phyloP scores from a whole-genome alignment of 768 basidiomycete species.

The Antrodiella citrinella region DNA sequence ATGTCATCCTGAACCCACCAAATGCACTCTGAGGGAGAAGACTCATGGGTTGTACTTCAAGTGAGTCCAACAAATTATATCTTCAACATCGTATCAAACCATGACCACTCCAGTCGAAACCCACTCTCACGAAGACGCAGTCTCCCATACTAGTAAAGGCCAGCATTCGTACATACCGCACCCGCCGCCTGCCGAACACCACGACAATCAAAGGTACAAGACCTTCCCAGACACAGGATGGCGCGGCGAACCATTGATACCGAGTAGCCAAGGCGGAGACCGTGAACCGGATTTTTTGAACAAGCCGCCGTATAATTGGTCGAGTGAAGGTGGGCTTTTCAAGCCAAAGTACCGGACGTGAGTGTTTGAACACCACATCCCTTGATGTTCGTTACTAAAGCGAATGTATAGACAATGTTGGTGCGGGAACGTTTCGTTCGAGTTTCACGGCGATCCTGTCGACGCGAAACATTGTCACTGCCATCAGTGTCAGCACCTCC shows the following conservation, averaged over 20 bases:
- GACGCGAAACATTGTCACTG: slow-evolving; percentile 29
- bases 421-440: slow-evolving; percentile 24
- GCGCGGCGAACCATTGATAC: slow-evolving; percentile 15
- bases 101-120: slow-evolving; percentile 8
- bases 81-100: no score
- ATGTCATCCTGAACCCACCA: no score
- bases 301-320: slow-evolving; percentile 25
- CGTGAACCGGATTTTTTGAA: slow-evolving; percentile 20
- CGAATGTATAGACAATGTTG: slow-evolving; percentile 19
- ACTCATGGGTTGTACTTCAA: no score
- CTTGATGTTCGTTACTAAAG: not conserved
- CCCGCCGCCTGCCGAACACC: slow-evolving; percentile 18
- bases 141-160: slow-evolving; percentile 7
- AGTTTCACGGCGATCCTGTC: slow-evolving; percentile 24
- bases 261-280: slow-evolving; percentile 19
- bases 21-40: no score
- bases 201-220: not conserved
- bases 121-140: slow-evolving; percentile 14
- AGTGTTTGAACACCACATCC: not conserved
- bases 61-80: no score
- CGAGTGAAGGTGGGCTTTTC: slow-evolving; percentile 16
- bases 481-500: slow-evolving; percentile 23
- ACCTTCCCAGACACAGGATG: slow-evolving; percentile 21
- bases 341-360: slow-evolving; percentile 17
- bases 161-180: slow-evolving; percentile 15